A percentile compares a stretch with the other conserved stretches of the same genome.
Evolutionary conservation across 164 flowering plant genomes (phyloP).

Genomic region (Tetrastigma voinierianum): DNA sequence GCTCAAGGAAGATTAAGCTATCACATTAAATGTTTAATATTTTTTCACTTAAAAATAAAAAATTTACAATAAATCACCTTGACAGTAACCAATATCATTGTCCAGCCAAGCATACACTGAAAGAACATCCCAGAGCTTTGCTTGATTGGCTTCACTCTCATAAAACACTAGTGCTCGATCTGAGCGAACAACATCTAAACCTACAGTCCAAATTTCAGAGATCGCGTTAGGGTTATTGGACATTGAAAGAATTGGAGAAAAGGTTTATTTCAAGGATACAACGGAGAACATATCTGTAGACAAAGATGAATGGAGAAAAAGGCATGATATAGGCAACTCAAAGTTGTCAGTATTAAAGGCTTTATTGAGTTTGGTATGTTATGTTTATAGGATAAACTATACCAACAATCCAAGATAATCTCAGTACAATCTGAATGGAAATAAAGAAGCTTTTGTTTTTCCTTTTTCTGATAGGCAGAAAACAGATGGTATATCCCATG

Average conservation of each 20-base stretch:
- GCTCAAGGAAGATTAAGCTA: slow-evolving; percentile 13
- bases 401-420: background rate
- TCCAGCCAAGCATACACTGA: slow-evolving; percentile 87
- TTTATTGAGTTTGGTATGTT: too few species aligned
- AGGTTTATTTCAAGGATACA: too few species aligned
- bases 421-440: background rate
- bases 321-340: too few species aligned
- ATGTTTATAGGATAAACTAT: background rate
- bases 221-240: background rate
- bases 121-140: slow-evolving; percentile 87
- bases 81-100: slow-evolving; percentile 80
- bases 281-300: too few species aligned
- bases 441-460: too few species aligned
- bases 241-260: background rate
- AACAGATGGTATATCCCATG: too few species aligned
- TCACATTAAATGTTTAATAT: background rate
- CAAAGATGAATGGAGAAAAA: too few species aligned
- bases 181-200: slow-evolving; percentile 91
- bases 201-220: slow-evolving; percentile 29
- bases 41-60: background rate
- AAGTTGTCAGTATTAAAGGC: too few species aligned
- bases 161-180: slow-evolving; percentile 81
- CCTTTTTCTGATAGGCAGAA: background rate
- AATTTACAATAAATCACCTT: slow-evolving; percentile 46
- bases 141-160: slow-evolving; percentile 67